phyloP scores from a whole-genome alignment of 208 protist species.

The Angomonas ambiguus region DNA sequence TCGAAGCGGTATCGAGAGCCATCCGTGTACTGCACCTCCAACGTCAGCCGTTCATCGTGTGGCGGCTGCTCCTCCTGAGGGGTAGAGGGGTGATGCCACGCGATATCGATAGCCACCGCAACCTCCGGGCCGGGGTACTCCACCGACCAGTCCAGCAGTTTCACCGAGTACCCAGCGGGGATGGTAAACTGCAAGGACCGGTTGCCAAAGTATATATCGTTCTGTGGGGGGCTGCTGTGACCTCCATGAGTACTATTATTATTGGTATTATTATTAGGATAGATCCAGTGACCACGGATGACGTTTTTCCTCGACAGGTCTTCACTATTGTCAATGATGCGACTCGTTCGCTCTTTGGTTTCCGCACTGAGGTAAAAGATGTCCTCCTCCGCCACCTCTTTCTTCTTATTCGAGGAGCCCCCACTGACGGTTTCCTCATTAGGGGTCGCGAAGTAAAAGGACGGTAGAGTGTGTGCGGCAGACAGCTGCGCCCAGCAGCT shows the following conservation, averaged over 20 bases:
- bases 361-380: no score
- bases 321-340: no score
- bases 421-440: not conserved
- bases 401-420: not conserved
- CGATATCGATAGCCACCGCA: not conserved
- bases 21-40: no score
- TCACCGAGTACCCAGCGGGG: not conserved
- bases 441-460: slow-evolving; percentile 1
- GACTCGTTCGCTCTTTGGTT: no score
- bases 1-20: no score
- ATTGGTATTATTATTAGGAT: not conserved
- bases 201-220: not conserved
- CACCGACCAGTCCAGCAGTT: not conserved
- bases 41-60: no score
- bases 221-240: no score
- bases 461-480: not conserved
- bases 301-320: no score
- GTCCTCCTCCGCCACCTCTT: no score
- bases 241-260: no score
- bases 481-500: not conserved
- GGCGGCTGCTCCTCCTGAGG: no score
- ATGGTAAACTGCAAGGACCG: not conserved
- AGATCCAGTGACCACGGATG: not conserved
- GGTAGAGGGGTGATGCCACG: not conserved
- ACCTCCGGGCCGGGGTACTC: no score